Base-by-base conservation (phyloP, 1,284 basidiomycete genomes). In the Trichosporon asahii region DNA sequence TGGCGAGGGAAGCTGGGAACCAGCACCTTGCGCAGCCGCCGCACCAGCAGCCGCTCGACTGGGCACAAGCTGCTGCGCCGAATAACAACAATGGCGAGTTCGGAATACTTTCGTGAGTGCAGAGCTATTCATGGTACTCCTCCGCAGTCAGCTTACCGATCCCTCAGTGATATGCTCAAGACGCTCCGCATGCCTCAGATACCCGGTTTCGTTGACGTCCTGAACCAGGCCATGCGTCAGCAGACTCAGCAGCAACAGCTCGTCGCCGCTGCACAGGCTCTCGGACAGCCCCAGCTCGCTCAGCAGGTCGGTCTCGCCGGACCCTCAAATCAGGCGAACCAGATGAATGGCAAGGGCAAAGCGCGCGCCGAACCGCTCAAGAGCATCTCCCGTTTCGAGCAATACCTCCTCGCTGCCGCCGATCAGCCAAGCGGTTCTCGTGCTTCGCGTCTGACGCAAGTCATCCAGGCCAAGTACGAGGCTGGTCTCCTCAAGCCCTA, bases 391-490 rank as follows among this genome's bases (percentile, higher is more conserved):
- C 67, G 70, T 12, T 70, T 69, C 65, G 70, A 73, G 65, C 69
- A 88, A 57, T 98, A 97, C 84, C 87, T 98, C 75, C 86, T 98
- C 37, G 97, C 94, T 0, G 95, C 96, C 1, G 96, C 96, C 0
- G 95, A 98, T 82, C 95, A 98, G 79, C 93, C 93, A 63, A 89
- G 91, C 12, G 95, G 95, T 0, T 91, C 94, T 14, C 87, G 95
- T 44, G 93, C 96, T 73, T 93, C 97, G 75, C 90, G 95, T 0
- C 85, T 99, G 49, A 92, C 91, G 70, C 88, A 92, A 71, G 96
- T 99, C 73, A 98, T 98, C 76, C 89, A 92, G 74, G 95, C 93
- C 77, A 98, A 98, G 84, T 98, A 97, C 83, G 95, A 98, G 80
- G 96, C 95, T 0, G 96, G 95, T 0, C 82, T 99, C 55, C 84